Evolutionary conservation across 106 monocot species (phyloP), one percentile per base, ranked within the genome.

Genomic region (Amphibolis antarctica): DNA sequence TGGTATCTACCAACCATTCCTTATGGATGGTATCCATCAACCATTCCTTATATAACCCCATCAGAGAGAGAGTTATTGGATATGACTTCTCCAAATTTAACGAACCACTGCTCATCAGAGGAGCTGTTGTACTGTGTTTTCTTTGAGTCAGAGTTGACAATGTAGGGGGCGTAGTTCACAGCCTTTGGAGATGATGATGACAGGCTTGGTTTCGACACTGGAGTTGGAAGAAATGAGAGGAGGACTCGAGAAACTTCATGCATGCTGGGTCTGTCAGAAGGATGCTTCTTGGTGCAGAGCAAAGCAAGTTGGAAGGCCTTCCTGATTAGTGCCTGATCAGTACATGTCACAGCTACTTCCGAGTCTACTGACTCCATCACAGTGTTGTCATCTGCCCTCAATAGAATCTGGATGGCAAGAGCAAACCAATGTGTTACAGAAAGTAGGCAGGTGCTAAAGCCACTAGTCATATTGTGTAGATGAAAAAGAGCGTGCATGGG

Each of bases 301-400:
- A 98, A 61, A 4, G 98, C 86, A 12, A 98, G 80, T 77, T 98
- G 90, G 75, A 98, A 91, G 23, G 82, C 80, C 72, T 90, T 90
- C 69, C 70, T 79, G 20, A 98, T 78, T 1, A 76, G 76, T 5
- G 75, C 65, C 24, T 76, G 71, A 43, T 98, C 91, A 60, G 77
- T 75, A 76, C 98, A 98, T 0, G 98, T 98, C n/a, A 91, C 68
- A 3, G 84, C 81, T 4, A 91, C 98, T 60, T 98, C 91, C 1
- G 84, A 69, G 77, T 91, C 91, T 52, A 91, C 91, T 1, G 91
- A 74, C 64, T 98, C 98, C 98, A 98, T 98, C 54, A 98, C 86
- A 0, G 98, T 98, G 80, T 98, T 88, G 78, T 91, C 81, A 50
- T 91, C 91, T 54, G 89, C 87, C 68, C 78, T 98, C 0, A 82